These are phyloP conservation scores for Hymenoscyphus infarciens DNA, from an alignment of 2,329 filamentous ascomycete genomes.

Conservation along the genomic window DNA sequence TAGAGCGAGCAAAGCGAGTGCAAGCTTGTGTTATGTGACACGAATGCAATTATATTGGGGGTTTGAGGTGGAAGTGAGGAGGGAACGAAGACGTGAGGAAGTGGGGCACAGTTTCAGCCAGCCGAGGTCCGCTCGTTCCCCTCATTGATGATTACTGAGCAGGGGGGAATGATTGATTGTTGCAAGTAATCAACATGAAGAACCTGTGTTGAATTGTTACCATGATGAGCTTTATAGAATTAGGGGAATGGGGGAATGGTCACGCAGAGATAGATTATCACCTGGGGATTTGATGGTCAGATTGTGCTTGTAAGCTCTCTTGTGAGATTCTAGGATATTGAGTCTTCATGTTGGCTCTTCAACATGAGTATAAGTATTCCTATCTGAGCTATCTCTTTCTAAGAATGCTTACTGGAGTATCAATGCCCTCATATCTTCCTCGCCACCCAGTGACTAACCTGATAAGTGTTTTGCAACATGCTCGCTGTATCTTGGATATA, in stretches of 20 bases:
- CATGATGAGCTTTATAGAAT: no score
- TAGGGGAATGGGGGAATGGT: no score
- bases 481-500: constrained; percentile 85
- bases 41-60: neutral
- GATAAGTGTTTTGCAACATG: constrained; percentile 82
- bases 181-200: no score
- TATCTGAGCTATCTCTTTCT: neutral
- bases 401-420: neutral
- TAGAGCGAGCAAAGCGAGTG: neutral
- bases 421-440: constrained; percentile 55
- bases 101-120: no score
- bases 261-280: no score
- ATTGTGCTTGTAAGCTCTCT: no score
- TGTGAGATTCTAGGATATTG: neutral
- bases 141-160: no score
- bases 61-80: neutral
- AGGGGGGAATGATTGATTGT: no score
- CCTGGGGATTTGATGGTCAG: no score
- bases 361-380: neutral
- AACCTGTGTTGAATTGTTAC: no score
- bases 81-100: neutral
- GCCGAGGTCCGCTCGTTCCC: no score
- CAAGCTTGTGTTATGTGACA: neutral
- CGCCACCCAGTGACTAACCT: constrained; percentile 80
- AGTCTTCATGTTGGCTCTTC: neutral